Base-by-base conservation (phyloP, 805 yeast species). In the Candida chauliodis region DNA sequence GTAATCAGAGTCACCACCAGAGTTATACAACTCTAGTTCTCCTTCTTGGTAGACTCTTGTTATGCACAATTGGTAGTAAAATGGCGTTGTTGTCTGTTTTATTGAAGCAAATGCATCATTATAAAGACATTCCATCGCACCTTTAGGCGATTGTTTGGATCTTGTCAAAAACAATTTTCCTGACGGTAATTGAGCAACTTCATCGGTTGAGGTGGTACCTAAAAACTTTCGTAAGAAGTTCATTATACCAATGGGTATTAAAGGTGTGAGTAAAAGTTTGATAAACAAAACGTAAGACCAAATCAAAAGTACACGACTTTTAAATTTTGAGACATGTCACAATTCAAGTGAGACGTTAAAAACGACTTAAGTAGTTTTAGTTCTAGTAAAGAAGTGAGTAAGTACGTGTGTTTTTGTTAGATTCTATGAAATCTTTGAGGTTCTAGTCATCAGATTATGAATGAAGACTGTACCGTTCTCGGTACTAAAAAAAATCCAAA, bases 151-250 rank as follows among this genome's bases (percentile, higher is more conserved):
- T 16, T 71, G 73, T 5, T 85, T 84, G 1, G 85, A 72, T 34
- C 98, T 68, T 13, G 84, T 73, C 31, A 91, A 68, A 53, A 71
- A 84, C 33, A 91, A 71, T 60, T 81, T 82, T 3, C 97, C 98
- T 0, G 83, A 74, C 2, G 95, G 87, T 34, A 93, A 71, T 51
- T 75, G 70, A 8, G 79, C 76, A 22, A 87, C 59, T 41, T 79
- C 83, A 50, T 81, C 81, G 25, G 74, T 72, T 8, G 79, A 63
- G 20, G 73, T 66, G 11, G 75, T 62, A 2, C 76, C 79, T 48
- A 82, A 72, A 45, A 85, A 72, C 55, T 78, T 78, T 53, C 79
- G 76, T 24, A 86, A 61, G 43, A 87, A 78, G 58, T 86, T 87
- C 95, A 86, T 85, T 17, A 8, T 14, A n/a, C n/a, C 24, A 34